A percentile compares a stretch with the other conserved stretches of the same genome.
These are phyloP conservation scores for Capillidium rhysosporum DNA, from an alignment of 371 early-diverging fungal species.

Conservation along the genomic window DNA sequence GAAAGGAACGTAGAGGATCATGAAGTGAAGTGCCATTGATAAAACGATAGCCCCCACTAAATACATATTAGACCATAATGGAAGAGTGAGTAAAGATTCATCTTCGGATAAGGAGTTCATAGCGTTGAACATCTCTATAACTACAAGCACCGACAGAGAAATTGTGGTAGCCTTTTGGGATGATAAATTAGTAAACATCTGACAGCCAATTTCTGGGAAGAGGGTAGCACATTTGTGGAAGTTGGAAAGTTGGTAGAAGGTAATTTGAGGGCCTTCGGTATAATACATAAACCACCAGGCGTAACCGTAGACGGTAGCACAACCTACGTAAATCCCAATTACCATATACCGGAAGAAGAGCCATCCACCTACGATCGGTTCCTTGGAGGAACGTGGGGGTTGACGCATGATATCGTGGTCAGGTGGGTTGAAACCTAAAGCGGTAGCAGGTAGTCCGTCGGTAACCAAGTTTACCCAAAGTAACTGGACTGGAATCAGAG, in stretches of 20 bases:
- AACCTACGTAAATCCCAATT: conserved; percentile 81
- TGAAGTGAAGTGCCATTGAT: conserved; percentile 82
- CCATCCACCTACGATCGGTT: conserved; percentile 84
- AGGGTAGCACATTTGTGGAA: conserved; percentile 69
- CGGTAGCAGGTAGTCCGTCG: conserved; percentile 93
- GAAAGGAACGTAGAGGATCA: conserved; percentile 71
- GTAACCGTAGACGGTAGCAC: conserved; percentile 87
- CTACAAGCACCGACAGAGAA: conserved; percentile 83
- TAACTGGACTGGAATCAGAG: conserved; percentile 90
- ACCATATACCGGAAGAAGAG: conserved; percentile 85
- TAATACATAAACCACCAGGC: conserved; percentile 97
- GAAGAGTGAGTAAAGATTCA: conserved; percentile 74
- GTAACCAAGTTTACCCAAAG: conserved; percentile 97
- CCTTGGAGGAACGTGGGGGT: conserved; percentile 67
- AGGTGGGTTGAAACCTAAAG: conserved; percentile 93
- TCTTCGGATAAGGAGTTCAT: conserved; percentile 85
- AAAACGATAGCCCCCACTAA: conserved; percentile 62
- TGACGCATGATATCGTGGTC: conserved; percentile 85
- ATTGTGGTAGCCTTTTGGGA: conserved; percentile 85
- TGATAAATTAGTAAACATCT: conserved; percentile 58
- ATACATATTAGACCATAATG: conserved; percentile 76
- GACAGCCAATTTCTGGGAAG: conserved; percentile 82
- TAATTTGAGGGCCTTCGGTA: conserved; percentile 61
- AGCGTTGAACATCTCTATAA: conserved; percentile 96
- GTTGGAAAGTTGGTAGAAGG: conserved; percentile 69